Base-by-base conservation (phyloP, 768 basidiomycete genomes). In the Albatrellus ellisii region DNA sequence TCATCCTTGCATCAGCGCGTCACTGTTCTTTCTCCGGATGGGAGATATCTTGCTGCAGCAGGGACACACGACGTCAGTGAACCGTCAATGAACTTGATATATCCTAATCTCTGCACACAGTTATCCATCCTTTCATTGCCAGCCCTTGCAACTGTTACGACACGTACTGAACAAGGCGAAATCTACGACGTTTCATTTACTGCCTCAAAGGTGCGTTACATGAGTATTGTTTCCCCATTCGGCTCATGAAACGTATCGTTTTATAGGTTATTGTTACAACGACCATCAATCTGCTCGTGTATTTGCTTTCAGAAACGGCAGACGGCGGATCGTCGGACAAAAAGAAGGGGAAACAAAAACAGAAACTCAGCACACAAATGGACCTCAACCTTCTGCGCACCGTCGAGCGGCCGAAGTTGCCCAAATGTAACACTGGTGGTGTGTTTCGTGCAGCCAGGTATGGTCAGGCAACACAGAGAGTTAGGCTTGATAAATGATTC, bases 161-260 rank as follows among this genome's bases (percentile, higher is more conserved):
- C 86, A 32, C 56, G 54, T 33, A 64, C 77, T 33, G 65, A 75
- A 12, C 72, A 73, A 10, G 79, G 78, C 35, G 90, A 95, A 58
- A 77, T 98, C 34, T 94, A 88, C 45, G 91, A 94, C 53, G 77
- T 75, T 14, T 71, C 86, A 6, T 85, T 95, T 65, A 80, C 81
- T 21, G 61, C 67, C 4, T 67, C 70, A 9, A 73, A 68, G 17
- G 86, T 86, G 54, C 45, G 67, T n/a, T n/a, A n/a, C n/a, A 21
- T 0, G 32, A 17, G 22, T 5, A 20, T 28, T 15, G 17, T 24
- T 6, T 4, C 6, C 22, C 18, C n/a, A 12, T 26, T 31, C 17
- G n/a, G n/a, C 4, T 26, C 9, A 12, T 37, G 21, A 7, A 6
- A 17, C 36, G 33, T 27, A 40, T 25, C 46, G 28, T 25, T 20